phyloP scores from a whole-genome alignment of 208 protist species.

The Acanthamoeba healyi region DNA sequence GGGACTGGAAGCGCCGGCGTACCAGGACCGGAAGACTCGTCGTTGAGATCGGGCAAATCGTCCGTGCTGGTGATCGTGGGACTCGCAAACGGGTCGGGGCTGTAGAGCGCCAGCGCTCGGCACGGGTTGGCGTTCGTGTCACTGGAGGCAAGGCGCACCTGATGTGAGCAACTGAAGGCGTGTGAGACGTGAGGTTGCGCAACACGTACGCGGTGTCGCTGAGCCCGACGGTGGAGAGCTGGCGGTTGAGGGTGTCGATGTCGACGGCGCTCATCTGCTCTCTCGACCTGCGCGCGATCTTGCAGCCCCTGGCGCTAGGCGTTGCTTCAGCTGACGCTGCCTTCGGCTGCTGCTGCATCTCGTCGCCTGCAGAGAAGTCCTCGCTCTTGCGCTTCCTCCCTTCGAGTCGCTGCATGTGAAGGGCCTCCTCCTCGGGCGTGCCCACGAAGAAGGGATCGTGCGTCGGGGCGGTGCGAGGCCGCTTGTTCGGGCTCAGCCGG shows the following conservation, averaged over 20 bases:
- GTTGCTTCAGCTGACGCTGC: background rate
- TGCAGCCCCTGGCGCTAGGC: background rate
- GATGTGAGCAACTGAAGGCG: background rate
- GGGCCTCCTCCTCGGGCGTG: constrained; percentile 8
- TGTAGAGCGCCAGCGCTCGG: constrained; percentile 16
- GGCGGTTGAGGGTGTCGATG: constrained; percentile 38
- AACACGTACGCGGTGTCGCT: constrained; percentile 8
- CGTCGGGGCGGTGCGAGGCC: background rate
- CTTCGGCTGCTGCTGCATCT: background rate
- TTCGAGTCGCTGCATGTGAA: background rate
- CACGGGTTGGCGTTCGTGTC: constrained; percentile 18
- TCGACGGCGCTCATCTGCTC: constrained; percentile 9
- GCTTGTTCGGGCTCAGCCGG: background rate
- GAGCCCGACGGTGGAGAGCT: background rate
- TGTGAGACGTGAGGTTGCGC: background rate
- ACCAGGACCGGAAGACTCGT: background rate
- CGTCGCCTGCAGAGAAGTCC: background rate
- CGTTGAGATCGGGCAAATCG: background rate
- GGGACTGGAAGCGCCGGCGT: background rate
- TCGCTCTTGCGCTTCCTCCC: constrained; percentile 23
- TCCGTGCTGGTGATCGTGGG: constrained; percentile 40
- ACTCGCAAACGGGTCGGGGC: background rate
- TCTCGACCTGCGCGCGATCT: background rate
- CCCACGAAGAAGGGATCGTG: constrained; percentile 51
- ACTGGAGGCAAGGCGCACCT: too few species aligned